Conservation (phyloP, 352 stramenopile species). For the Pythium brachiatum region DNA sequence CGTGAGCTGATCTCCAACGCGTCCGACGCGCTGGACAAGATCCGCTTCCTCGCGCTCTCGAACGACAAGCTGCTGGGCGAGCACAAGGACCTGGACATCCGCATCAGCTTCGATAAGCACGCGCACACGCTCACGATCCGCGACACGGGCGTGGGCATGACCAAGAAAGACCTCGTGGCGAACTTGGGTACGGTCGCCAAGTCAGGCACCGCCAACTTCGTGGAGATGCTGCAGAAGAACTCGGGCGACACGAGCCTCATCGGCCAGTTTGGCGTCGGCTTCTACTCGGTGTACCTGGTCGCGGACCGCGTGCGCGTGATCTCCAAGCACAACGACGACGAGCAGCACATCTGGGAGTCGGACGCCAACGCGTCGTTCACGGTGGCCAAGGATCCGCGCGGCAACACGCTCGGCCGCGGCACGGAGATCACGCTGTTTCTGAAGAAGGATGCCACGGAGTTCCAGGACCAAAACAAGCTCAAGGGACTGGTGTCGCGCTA, state of each 20-base stretch:
- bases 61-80: constrained; percentile 75
- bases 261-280: constrained; percentile 99
- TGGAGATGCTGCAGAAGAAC: constrained; percentile 93
- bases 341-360: constrained; percentile 99
- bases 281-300: constrained; percentile 99
- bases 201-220: constrained; percentile 98
- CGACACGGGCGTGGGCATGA: constrained; percentile 99
- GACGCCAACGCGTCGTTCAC: constrained; percentile 96
- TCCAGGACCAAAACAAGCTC: constrained; percentile 93
- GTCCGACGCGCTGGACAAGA: constrained; percentile 99
- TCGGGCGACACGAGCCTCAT: constrained; percentile 93
- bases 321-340: constrained; percentile 97
- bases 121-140: constrained; percentile 97
- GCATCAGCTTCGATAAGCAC: constrained; percentile 96
- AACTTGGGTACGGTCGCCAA: constrained; percentile 98
- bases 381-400: constrained; percentile 94
- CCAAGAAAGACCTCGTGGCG: constrained; percentile 95
- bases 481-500: constrained; percentile 96
- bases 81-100: constrained; percentile 93
- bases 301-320: constrained; percentile 95
- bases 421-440: constrained; percentile 99
- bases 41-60: constrained; percentile 96
- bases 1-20: constrained; percentile 99
- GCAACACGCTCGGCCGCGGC: constrained; percentile 94
- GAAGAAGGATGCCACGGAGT: constrained; percentile 98